These are phyloP conservation scores for Populus deltoides DNA, from an alignment of 345 rosid genomes.

Conservation along the genomic window DNA sequence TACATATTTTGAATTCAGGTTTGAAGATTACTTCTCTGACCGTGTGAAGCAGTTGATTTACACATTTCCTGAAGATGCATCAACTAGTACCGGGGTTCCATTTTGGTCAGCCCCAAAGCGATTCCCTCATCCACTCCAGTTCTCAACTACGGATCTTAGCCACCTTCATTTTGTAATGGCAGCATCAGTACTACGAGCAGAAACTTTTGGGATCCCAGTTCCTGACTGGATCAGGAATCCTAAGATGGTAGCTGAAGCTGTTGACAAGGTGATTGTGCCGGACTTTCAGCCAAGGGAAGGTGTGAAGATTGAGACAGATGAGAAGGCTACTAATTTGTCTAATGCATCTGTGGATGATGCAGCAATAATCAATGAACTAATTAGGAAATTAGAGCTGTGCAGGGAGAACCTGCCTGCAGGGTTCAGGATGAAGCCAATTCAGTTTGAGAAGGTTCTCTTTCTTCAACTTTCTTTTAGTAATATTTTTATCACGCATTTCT, in stretches of 20 bases:
- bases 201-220: constrained; percentile 75
- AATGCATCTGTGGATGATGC: constrained; percentile 52
- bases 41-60: constrained; percentile 85
- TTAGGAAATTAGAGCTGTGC: constrained; percentile 47
- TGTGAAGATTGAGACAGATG: constrained; percentile 64
- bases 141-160: constrained; percentile 61
- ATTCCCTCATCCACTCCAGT: constrained; percentile 74
- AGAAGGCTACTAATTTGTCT: constrained; percentile 51
- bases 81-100: constrained; percentile 86
- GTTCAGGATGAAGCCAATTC: constrained; percentile 67
- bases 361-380: constrained; percentile 47
- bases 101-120: constrained; percentile 99
- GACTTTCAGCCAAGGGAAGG: constrained; percentile 61
- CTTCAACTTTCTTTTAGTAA: background rate
- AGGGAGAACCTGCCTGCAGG: constrained; percentile 39
- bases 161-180: constrained; percentile 72
- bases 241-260: constrained; percentile 50
- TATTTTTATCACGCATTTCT: background rate
- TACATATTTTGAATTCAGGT: constrained; percentile 39
- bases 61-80: constrained; percentile 96
- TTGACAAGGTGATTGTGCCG: constrained; percentile 57
- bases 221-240: constrained; percentile 80
- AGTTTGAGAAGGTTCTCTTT: constrained; percentile 65
- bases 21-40: constrained; percentile 81
- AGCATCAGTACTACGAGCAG: constrained; percentile 80